These are phyloP conservation scores for Vaccinium vitisidaea DNA, from an alignment of 148 eudicot genomes.

Conservation along the genomic window DNA sequence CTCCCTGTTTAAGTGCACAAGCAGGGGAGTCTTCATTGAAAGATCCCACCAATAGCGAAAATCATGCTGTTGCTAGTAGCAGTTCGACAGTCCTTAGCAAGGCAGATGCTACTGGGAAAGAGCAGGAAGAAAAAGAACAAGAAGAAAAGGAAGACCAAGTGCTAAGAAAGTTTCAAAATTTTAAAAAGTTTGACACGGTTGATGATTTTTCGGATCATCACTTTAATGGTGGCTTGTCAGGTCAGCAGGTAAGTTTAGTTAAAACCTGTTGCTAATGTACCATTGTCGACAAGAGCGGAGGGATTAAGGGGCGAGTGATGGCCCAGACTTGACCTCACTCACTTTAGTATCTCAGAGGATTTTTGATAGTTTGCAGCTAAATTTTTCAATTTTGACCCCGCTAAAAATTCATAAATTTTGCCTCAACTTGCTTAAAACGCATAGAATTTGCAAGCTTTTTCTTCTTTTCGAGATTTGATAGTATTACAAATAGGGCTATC, in stretches of 20 bases:
- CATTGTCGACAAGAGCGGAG: not conserved
- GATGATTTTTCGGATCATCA: slow-evolving; percentile 69
- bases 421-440: too few species aligned
- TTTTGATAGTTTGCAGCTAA: too few species aligned
- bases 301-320: too few species aligned
- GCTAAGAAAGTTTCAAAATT: slow-evolving; percentile 49
- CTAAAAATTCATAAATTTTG: too few species aligned
- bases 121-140: slow-evolving; percentile 19
- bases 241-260: slow-evolving; percentile 42
- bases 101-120: slow-evolving; percentile 32
- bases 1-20: slow-evolving; percentile 26
- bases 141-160: slow-evolving; percentile 46
- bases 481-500: too few species aligned
- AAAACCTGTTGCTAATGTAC: slow-evolving; percentile 5
- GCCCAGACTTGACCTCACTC: too few species aligned
- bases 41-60: not conserved
- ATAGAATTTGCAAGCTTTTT: too few species aligned
- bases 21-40: slow-evolving; percentile 4
- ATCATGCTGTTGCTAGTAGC: slow-evolving; percentile 28
- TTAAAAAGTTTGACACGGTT: slow-evolving; percentile 69
- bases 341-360: too few species aligned
- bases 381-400: too few species aligned
- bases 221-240: slow-evolving; percentile 30
- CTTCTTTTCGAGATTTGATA: too few species aligned
- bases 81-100: slow-evolving; percentile 37